phyloP scores from a whole-genome alignment of 768 basidiomycete genomes.

The Glaciozyma martinii region DNA sequence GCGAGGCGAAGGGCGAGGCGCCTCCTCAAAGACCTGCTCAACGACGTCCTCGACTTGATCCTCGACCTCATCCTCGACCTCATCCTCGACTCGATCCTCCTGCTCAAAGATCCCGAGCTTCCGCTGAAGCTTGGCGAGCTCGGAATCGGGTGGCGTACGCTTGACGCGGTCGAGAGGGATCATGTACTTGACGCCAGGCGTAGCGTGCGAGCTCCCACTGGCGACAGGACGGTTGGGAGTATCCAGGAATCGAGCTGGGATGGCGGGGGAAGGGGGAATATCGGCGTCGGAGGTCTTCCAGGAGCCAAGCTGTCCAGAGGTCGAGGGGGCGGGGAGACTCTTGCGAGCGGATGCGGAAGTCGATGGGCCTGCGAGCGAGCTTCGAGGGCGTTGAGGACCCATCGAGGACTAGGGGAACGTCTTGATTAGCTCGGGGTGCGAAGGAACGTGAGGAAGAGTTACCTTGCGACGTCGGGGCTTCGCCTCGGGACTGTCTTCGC shows the following conservation, averaged over 20 bases:
- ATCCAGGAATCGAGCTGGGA: not conserved
- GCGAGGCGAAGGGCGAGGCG: not conserved
- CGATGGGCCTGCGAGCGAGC: not conserved
- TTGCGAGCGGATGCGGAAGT: not conserved
- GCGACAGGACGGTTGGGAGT: not conserved
- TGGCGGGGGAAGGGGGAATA: not conserved
- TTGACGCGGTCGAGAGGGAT: not conserved
- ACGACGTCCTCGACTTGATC: not conserved
- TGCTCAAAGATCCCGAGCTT: not conserved
- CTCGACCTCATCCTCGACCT: conserved; percentile 2
- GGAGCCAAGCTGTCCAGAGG: not conserved
- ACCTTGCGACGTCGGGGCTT: conserved; percentile 23
- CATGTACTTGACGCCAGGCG: not conserved
- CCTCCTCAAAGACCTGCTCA: not conserved
- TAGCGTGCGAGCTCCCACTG: not conserved
- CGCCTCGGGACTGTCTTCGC: conserved; percentile 21
- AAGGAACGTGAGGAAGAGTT: not conserved
- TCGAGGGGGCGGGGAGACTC: conserved; percentile 4
- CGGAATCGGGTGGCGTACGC: not conserved
- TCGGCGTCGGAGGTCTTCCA: not conserved
- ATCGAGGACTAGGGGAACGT: conserved; percentile 18
- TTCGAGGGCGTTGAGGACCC: conserved; percentile 5
- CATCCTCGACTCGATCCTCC: not conserved
- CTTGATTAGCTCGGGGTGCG: not conserved
- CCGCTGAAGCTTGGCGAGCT: not conserved